Base-by-base conservation (phyloP, 2,329 filamentous ascomycete species). In the Celoporthe dispersa region DNA sequence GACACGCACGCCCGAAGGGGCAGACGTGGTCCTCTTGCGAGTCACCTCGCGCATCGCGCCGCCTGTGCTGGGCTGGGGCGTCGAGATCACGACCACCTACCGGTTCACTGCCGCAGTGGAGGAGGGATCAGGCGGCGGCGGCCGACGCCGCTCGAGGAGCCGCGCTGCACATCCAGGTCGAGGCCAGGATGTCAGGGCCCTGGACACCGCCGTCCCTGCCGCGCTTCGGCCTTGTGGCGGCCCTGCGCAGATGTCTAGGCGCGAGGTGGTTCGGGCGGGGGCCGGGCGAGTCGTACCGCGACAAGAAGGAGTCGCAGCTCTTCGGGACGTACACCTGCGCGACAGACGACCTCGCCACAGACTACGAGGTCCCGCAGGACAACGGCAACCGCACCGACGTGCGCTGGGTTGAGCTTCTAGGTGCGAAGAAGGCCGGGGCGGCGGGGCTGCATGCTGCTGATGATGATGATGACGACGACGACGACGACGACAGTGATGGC, bases 291-390 rank as follows among this genome's bases (percentile, higher is more conserved):
- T 87, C 84, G 14, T 93, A 92, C 80, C 80, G 81, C 22, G 91
- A 93, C 79, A 90, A 86, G 80, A 91, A 91, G 77, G 76, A 83
- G 16, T 85, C 87, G 4, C 89, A 92, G 76, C 78, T 79, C 0
- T 79, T 91, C 4, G 90, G 88, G 8, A 85, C 84, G 64, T 89
- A 84, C 79, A 80, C 80, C 2, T 74, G 77, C 14, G 74, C 73
- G 0, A 79, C 89, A 1, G 84, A 87, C 62, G 81, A 84, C 1
- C 80, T 92, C 0, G 87, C 85, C 77, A 82, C 86, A 1, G 83
- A 86, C 59, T 92, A 91, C 75, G 90, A 93, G 73, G 89, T 87
- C 68, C 91, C 90, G 0, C 91, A 93, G 77, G 91, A 93, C 70
- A 84, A 83, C 41, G 88, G 88, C 0, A 92, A 92, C 76, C 82